Percentiles rank a stretch among this genome's conserved stretches.
Evolutionary conservation across 345 rosid genomes (phyloP).

Genomic region (Brassica nigra): DNA sequence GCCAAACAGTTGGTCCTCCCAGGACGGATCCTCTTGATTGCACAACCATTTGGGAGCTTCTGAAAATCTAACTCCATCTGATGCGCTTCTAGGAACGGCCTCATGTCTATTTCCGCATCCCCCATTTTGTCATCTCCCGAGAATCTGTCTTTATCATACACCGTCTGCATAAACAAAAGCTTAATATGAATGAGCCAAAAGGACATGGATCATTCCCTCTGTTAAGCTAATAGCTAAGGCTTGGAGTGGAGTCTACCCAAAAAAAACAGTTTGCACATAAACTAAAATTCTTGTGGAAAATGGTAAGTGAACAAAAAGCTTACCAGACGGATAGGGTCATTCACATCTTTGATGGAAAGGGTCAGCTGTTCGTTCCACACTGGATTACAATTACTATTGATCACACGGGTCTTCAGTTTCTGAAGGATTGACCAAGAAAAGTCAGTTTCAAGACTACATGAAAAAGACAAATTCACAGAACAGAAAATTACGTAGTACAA

Average conservation of each 20-base stretch:
- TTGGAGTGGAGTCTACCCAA: not conserved
- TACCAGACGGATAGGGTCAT: constrained; percentile 62
- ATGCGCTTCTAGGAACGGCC: constrained; percentile 56
- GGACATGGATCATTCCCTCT: not conserved
- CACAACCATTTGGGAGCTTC: constrained; percentile 62
- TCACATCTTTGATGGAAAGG: constrained; percentile 59
- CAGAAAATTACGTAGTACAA: constrained; percentile 3
- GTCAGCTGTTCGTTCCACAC: constrained; percentile 82
- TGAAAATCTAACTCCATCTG: constrained; percentile 50
- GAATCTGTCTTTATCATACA: constrained; percentile 77
- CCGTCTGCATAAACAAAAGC: constrained; percentile 50
- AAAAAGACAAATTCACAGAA: not conserved
- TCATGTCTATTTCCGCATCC: constrained; percentile 30
- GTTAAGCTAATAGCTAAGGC: not conserved
- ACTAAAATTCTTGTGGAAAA: not conserved
- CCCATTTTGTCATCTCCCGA: constrained; percentile 59
- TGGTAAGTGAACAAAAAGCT: constrained; percentile 22
- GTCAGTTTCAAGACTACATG: not conserved
- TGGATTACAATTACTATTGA: constrained; percentile 73
- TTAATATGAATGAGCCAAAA: constrained; percentile 7
- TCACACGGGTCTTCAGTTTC: constrained; percentile 74
- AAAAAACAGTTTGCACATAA: not conserved
- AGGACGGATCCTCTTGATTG: constrained; percentile 60
- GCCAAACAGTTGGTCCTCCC: constrained; percentile 54
- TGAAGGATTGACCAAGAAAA: constrained; percentile 34